Conservation (phyloP, 192 early-diverging fungal species). For the Spizellomyces sp. region DNA sequence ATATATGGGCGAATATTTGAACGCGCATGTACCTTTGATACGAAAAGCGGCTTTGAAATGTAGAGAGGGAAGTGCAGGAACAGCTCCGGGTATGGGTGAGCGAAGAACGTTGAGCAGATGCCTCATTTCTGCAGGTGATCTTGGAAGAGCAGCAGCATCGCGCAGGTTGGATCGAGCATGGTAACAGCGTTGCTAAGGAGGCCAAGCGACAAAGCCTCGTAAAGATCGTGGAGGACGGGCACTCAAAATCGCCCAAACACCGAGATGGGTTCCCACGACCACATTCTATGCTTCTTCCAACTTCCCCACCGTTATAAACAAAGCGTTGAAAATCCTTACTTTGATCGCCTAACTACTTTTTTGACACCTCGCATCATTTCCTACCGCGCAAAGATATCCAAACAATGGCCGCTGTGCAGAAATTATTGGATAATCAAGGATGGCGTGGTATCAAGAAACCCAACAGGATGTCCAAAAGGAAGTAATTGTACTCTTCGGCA, state of each 20-base stretch:
- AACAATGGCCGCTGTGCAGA: background rate
- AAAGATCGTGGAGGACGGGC: too few species aligned
- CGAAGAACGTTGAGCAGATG: too few species aligned
- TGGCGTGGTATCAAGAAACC: background rate
- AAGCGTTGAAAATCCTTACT: background rate
- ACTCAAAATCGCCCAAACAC: background rate
- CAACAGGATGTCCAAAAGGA: background rate
- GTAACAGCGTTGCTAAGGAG: too few species aligned
- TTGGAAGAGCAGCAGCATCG: too few species aligned
- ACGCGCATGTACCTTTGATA: too few species aligned
- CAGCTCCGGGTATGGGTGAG: too few species aligned
- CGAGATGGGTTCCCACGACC: background rate
- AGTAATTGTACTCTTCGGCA: slow-evolving; percentile 1
- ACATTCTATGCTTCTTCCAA: slow-evolving; percentile 4
- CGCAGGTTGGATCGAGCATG: too few species aligned
- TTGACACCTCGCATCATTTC: background rate
- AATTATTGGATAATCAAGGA: background rate
- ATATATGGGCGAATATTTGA: too few species aligned
- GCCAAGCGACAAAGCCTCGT: too few species aligned
- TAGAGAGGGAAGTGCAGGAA: too few species aligned
- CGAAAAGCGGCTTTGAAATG: too few species aligned
- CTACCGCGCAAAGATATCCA: background rate
- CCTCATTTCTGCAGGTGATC: too few species aligned
- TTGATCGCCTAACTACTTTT: background rate
- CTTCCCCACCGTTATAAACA: background rate